These are phyloP conservation scores for Lophiostoma macrostomum DNA, from an alignment of 495 filamentous ascomycete species.

Conservation along the genomic window DNA sequence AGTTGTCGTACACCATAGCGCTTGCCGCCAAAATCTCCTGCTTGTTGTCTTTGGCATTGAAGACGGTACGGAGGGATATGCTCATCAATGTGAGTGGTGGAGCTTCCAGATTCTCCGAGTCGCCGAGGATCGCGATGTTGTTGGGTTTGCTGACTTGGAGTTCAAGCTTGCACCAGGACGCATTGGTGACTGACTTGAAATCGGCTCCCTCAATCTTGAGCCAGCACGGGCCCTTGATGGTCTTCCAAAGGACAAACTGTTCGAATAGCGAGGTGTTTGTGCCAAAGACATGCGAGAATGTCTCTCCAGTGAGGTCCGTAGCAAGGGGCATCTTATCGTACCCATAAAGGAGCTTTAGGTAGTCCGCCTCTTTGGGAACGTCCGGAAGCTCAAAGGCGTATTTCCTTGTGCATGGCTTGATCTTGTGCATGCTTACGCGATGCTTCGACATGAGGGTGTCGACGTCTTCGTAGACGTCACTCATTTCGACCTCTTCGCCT, in stretches of 20 bases:
- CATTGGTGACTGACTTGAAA: slow-evolving; percentile 80
- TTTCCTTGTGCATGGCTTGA: slow-evolving; percentile 83
- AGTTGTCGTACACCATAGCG: slow-evolving; percentile 86
- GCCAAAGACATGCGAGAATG: slow-evolving; percentile 92
- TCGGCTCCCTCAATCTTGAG: slow-evolving; percentile 80
- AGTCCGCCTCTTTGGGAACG: slow-evolving; percentile 84
- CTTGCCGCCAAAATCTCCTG: slow-evolving; percentile 90
- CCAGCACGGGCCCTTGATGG: slow-evolving; percentile 98
- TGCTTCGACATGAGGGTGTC: slow-evolving; percentile 78
- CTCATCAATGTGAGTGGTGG: slow-evolving; percentile 94
- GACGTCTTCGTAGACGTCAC: slow-evolving; percentile 86
- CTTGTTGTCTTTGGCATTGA: slow-evolving; percentile 92
- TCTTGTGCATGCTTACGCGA: slow-evolving; percentile 83
- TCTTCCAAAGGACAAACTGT: slow-evolving; percentile 97
- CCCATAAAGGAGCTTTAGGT: slow-evolving; percentile 89
- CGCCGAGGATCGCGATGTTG: slow-evolving; percentile 63
- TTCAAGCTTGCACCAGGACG: slow-evolving; percentile 96
- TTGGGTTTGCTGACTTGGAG: slow-evolving; percentile 74
- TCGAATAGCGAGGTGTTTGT: slow-evolving; percentile 93
- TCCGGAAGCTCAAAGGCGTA: slow-evolving; percentile 92
- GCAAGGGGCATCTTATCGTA: slow-evolving; percentile 73
- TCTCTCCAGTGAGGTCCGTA: slow-evolving; percentile 73
- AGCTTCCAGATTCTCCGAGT: slow-evolving; percentile 72
- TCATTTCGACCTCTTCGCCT: slow-evolving; percentile 79
- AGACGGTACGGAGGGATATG: slow-evolving; percentile 77